A percentile compares a stretch with the other conserved stretches of the same genome.
Conservation (phyloP, 2,329 filamentous ascomycete species). For the Massarina eburnea region DNA sequence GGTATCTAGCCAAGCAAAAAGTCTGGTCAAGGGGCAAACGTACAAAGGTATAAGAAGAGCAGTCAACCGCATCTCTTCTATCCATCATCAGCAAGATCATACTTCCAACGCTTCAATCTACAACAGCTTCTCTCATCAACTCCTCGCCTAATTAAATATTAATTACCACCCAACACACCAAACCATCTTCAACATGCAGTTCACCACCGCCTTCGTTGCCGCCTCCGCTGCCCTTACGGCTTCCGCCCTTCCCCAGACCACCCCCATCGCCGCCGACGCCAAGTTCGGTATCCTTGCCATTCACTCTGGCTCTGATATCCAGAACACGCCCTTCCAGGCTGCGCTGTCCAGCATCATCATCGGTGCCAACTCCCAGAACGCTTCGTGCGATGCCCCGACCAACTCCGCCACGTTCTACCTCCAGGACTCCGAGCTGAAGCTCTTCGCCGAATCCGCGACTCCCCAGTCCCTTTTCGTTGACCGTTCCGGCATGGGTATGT, state of each 20-base stretch:
- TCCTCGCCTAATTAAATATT: constrained; percentile 1
- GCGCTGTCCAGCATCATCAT: constrained; percentile 48
- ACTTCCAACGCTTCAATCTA: too few relatives aligned
- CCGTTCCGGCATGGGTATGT: constrained; percentile 60
- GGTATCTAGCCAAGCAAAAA: too few relatives aligned
- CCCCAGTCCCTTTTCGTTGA: constrained; percentile 58
- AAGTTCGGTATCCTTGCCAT: constrained; percentile 56
- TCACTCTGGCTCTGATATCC: constrained; percentile 53
- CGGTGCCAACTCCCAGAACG: constrained; percentile 47
- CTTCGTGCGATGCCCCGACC: constrained; percentile 48
- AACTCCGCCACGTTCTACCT: constrained; percentile 56
- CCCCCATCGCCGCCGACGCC: constrained; percentile 27
- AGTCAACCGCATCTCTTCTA: too few relatives aligned
- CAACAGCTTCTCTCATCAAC: not conserved
- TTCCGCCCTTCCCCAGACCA: constrained; percentile 19
- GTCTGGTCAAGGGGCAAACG: too few relatives aligned
- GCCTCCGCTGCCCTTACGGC: constrained; percentile 38
- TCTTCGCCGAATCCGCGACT: constrained; percentile 50
- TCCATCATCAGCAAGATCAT: too few relatives aligned
- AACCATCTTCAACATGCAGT: constrained; percentile 34
- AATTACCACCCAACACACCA: constrained; percentile 20
- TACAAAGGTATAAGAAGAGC: too few relatives aligned
- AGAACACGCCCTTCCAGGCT: constrained; percentile 52
- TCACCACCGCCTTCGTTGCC: constrained; percentile 27
- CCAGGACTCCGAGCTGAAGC: constrained; percentile 47